phyloP scores from a whole-genome alignment of 441 rosid species.

The Populus hybrid region DNA sequence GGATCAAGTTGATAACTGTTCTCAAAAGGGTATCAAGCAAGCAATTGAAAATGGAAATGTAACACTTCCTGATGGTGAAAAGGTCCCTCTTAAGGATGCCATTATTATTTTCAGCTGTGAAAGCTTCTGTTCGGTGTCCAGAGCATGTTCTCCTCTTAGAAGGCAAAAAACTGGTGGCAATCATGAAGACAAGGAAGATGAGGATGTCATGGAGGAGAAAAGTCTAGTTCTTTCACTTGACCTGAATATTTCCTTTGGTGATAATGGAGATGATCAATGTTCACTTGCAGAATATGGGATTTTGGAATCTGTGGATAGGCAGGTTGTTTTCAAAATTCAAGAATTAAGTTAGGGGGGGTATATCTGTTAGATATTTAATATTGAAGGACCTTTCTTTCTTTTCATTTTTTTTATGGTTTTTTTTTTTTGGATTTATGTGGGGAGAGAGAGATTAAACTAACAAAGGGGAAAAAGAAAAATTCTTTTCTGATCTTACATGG shows the following conservation, averaged over 20 bases:
- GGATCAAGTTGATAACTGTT: slow-evolving; percentile 34
- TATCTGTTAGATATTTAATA: slow-evolving; percentile 10
- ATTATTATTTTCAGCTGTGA: slow-evolving; percentile 55
- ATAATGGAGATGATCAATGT: slow-evolving; percentile 24
- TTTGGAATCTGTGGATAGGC: slow-evolving; percentile 38
- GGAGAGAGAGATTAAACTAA: slow-evolving; percentile 31
- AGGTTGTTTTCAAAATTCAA: slow-evolving; percentile 39
- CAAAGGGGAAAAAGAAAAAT: slow-evolving; percentile 17
- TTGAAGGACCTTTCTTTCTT: background rate
- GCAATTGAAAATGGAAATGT: slow-evolving; percentile 45
- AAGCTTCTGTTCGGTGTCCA: slow-evolving; percentile 28
- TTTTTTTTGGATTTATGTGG: slow-evolving; percentile 9
- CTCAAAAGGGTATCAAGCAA: slow-evolving; percentile 36
- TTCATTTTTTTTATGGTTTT: background rate
- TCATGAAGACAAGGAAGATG: slow-evolving; percentile 14
- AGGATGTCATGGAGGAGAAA: slow-evolving; percentile 10
- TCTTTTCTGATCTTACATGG: slow-evolving; percentile 13
- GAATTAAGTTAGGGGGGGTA: slow-evolving; percentile 10
- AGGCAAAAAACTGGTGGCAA: slow-evolving; percentile 12
- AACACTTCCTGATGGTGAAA: slow-evolving; percentile 41
- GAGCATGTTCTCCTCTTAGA: slow-evolving; percentile 31
- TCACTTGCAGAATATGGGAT: slow-evolving; percentile 27
- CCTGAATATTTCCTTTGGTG: slow-evolving; percentile 51
- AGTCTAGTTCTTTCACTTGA: slow-evolving; percentile 34
- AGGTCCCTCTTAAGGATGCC: slow-evolving; percentile 52